Evolutionary conservation across 2,329 filamentous ascomycete genomes (phyloP), one percentile per base, ranked within the genome.

Genomic region (Ascochyta pisi): DNA sequence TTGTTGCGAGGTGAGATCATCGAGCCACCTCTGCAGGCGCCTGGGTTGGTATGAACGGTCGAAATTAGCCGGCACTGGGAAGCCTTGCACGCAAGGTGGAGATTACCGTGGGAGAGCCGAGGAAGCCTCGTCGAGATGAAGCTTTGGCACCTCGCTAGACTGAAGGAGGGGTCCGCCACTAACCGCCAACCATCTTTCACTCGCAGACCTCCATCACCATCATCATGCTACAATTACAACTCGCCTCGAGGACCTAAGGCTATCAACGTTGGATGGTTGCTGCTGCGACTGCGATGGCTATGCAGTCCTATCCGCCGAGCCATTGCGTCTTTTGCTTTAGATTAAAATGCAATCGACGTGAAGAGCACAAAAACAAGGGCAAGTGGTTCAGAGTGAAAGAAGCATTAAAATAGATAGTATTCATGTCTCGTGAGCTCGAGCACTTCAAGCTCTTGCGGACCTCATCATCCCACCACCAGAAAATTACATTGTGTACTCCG

Each of bases 351-450:
- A 29, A 10, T 10, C 9, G 4, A 29, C 27, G 27, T 10, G 29
- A 31, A 31, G 29, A 31, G 29, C 27, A 29, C 12, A 31, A 12
- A 29, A 4, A 31, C 12, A 31, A 10, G 10, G 10, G 29, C 3
- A 35, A 16, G 33, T 16, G 8, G 15, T 35, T 35, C 15, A 35
- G 40, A 50, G 10, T 13, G 12, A 31, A 31, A 5, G 27, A n/a
- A 29, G 27, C 15, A 19, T 26, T 52, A 47, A 59, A 60, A 61
- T 54, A 46, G n/a, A 54, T 59, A 51, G 38, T 51, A 41, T 67
- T 70, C 69, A 53, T 71, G 60, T 66, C 65, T 71, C 69, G 61
- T 72, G 57, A 68, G 67, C 70, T 70, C 64, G 70, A 73, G 68
- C 70, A 69, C 70, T 73, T 73, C 70, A 69, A 70, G 66, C 65